Base-by-base conservation (phyloP, 352 stramenopile genomes). In the Phytophthora boehmeriae region DNA sequence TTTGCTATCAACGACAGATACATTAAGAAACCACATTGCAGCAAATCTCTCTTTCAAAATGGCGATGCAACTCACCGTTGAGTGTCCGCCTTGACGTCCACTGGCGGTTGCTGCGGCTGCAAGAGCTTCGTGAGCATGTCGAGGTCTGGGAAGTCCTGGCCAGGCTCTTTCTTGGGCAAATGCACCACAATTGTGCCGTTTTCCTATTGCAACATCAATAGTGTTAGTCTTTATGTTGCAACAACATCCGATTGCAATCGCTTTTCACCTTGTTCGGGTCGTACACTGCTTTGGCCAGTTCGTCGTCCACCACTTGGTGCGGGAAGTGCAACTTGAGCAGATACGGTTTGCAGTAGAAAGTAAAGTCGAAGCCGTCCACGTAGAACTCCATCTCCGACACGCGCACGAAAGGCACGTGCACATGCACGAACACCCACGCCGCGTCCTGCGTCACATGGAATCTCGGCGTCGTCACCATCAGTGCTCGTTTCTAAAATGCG, bases 301-400 rank as follows among this genome's bases (percentile, higher is more conserved):
- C 94, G 53, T 98, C 81, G 66, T 98, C 93, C 32, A 94, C 75
- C 9, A 97, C 80, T 59, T 82, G 76, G 56, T 92, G 71, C 17
- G 95, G 89, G 73, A 99, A 97, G 54, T 92, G 84, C 38, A 99
- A 76, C 61, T 98, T 98, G 47, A 99, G 86, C 53, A 99, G 69
- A 71, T 99, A 99, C 13, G 97, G 97, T 59, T 98, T 98, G 73
- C 96, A 98, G 73, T 92, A 98, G 73, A 98, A 98, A 28, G 86
- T 89, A 71, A 98, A 99, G 45, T 93, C 83, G 66, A 61, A 62
- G 58, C 87, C 83, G 63, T 98, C 89, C 19, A 97, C 86, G 42
- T 94, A 73, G 70, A 96, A 98, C 73, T 98, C 92, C 84, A 97
- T 95, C 51, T 97, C 89, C 13, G 83, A 92, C 32, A 98, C 89